A percentile compares a stretch with the other conserved stretches of the same genome.
phyloP scores from a whole-genome alignment of 176 grass and related monocot species.

The Musa schizocarpa region DNA sequence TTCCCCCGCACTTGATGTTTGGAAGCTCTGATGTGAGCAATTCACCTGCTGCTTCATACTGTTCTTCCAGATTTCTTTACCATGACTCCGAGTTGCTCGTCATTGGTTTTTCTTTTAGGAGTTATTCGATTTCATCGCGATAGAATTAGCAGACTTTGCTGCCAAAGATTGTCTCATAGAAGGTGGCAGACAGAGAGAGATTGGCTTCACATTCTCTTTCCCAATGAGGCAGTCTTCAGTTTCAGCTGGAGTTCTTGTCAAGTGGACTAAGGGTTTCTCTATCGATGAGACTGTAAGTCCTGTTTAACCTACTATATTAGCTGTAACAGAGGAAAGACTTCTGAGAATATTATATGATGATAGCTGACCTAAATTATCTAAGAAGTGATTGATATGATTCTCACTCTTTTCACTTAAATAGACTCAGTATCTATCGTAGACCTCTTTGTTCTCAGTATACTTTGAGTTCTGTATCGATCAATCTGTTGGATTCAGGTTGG shows the following conservation, averaged over 20 bases:
- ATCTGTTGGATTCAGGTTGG: conserved; percentile 52
- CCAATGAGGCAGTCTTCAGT: conserved; percentile 69
- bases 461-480: too few species aligned
- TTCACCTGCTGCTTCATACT: background rate
- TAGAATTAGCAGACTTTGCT: conserved; percentile 55
- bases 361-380: background rate
- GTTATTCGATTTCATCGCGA: conserved; percentile 79
- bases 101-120: conserved; percentile 26
- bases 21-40: conserved; percentile 54
- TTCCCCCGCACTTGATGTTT: conserved; percentile 54
- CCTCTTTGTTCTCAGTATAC: too few species aligned
- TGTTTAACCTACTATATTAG: background rate
- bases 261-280: conserved; percentile 88
- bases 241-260: conserved; percentile 62
- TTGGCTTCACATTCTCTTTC: conserved; percentile 95
- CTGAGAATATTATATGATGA: background rate
- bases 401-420: too few species aligned
- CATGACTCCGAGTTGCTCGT: conserved; percentile 3
- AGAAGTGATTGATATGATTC: too few species aligned
- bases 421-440: too few species aligned
- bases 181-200: conserved; percentile 38
- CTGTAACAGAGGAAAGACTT: background rate
- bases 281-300: conserved; percentile 65
- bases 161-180: conserved; percentile 19
- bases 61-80: too few species aligned